Base-by-base conservation (phyloP, 2,329 filamentous ascomycete species). In the Talaromyces sp. region DNA sequence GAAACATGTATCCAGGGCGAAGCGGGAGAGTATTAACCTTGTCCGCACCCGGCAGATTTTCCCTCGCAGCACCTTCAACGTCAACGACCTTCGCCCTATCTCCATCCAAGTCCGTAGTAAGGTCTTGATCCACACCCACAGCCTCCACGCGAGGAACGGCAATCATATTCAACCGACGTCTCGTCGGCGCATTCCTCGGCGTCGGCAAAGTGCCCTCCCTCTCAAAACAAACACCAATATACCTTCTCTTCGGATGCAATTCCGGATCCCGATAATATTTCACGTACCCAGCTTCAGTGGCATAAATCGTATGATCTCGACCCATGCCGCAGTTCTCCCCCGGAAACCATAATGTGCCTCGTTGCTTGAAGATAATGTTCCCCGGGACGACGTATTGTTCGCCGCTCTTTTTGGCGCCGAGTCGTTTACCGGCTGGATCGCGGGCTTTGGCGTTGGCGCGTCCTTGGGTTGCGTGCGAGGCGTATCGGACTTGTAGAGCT, bases 331-430 rank as follows among this genome's bases (percentile, higher is more conserved):
- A 90, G 77, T 99, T 97, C 73, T 97, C 94, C 68, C 94, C 94
- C 1, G 94, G 88, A 73, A 88, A 93, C 94, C 94, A 99, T 68
- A 87, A 84, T 3, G 94, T 95, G 67, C 94, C 94, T 68, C 93
- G 88, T 76, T 99, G 94, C 72, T 91, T 91, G 84, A 94, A 99
- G 77, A 99, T 89, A 75, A 99, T 99, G 79, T 96, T 97, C 56
- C 94, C 94, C 4, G 92, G 89, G 59, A 96, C 88, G 36, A 99
- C 94, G 74, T 88, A 96, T 78, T 97, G 89, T 72, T 93, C 93
- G 74, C 89, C 91, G 17, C 88, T 87, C 75, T 93, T 91, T 81
- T 99, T 99, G 5, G 93, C 92, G 65, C 94, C 94, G 65, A 99
- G 78, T 73, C 96, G 91, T 78, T 96, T 96, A 66, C 87, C 87